These are phyloP conservation scores for Gamarada debralockiae DNA, from an alignment of 495 filamentous ascomycete species.

Conservation along the genomic window DNA sequence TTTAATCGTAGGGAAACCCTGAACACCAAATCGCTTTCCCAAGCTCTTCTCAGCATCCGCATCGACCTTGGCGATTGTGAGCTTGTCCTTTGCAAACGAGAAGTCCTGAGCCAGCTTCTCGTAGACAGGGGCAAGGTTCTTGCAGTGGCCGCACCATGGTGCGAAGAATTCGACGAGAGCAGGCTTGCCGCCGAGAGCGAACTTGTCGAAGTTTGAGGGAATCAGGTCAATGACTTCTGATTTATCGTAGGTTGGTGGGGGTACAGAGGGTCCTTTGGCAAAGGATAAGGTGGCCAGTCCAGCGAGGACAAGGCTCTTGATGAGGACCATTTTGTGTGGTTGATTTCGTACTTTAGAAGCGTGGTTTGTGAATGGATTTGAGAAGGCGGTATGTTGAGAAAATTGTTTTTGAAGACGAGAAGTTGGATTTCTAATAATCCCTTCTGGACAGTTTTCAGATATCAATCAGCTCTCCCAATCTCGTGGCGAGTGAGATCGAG, in stretches of 20 bases:
- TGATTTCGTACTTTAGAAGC: neutral
- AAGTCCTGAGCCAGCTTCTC: constrained; percentile 83
- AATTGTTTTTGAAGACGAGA: too few relatives aligned
- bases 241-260: constrained; percentile 27
- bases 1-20: constrained; percentile 96
- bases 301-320: constrained; percentile 50
- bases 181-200: constrained; percentile 90
- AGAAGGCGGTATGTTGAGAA: neutral
- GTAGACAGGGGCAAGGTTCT: constrained; percentile 90
- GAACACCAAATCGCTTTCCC: constrained; percentile 79
- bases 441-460: too few relatives aligned
- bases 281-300: constrained; percentile 28
- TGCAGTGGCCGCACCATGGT: constrained; percentile 99
- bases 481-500: too few relatives aligned
- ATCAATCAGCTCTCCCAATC: too few relatives aligned
- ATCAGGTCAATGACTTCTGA: constrained; percentile 80
- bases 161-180: constrained; percentile 98
- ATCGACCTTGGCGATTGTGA: constrained; percentile 92
- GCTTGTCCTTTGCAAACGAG: constrained; percentile 71
- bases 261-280: constrained; percentile 3
- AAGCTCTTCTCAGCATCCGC: constrained; percentile 83
- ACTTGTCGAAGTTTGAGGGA: constrained; percentile 82
- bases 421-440: too few relatives aligned
- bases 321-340: constrained; percentile 29
- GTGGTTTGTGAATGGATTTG: neutral